Evolutionary conservation across 2,329 filamentous ascomycete genomes (phyloP), one percentile per base, ranked within the genome.

Genomic region (Diaporthe sp.): DNA sequence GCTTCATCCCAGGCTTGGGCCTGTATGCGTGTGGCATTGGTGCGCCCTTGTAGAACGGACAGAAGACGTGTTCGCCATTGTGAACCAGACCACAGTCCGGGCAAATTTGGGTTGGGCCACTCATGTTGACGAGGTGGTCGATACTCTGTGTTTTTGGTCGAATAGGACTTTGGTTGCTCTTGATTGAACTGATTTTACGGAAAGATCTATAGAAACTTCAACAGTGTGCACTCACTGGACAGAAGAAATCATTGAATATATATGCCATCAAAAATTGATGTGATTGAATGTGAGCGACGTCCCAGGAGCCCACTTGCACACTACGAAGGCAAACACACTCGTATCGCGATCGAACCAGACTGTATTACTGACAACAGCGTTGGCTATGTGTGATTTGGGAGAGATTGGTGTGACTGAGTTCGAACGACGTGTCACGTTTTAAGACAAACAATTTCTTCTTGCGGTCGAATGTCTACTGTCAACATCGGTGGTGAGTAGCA

Each of bases 81-180:
- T 75, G 67, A 7, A 75, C 71, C 15, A 67, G 47, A 22, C 67
- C 67, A 13, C 67, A 75, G 49, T 65, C 63, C 8, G 55, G 65
- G 47, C 57, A 72, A 22, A 65, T 72, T 34, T 47, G 57, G 4
- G 61, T 72, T 51, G 58, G 17, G n/a, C 60, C 25, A 31, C 42
- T 42, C 73, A 71, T 74, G 34, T 61, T 74, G 15, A 31, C 17
- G 9, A 17, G 34, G 20, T 49, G n/a, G 2, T 58, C 17, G 51
- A 15, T 42, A 13, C 7, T 37, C 7, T 39, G 31, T 28, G 44
- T 12, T 42, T 55, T 12, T 10, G 6, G 7, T n/a, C 2, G 31
- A 28, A 13, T 39, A 2, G 12, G 12, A 13, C 39, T 39, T 31
- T 25, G 47, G 5, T 47, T 44, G 39, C 20, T 22, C 25, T 51